Evolutionary conservation across 768 basidiomycete species (phyloP).

Genomic region (Chalciporus sphaerocephalus): DNA sequence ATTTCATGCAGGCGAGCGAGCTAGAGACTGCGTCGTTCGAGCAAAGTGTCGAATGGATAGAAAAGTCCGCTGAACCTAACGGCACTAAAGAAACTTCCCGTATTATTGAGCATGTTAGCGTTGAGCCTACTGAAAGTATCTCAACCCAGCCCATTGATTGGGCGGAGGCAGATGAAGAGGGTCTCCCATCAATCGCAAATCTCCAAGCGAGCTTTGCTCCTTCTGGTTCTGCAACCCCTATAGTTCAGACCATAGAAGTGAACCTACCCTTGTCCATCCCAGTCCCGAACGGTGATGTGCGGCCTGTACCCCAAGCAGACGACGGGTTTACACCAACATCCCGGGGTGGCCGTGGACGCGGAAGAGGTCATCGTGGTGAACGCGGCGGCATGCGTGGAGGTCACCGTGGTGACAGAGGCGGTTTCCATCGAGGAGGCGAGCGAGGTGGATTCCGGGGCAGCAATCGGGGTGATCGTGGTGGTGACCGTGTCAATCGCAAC

Average conservation of each 20-base stretch:
- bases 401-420: conserved; percentile 36
- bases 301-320: conserved; percentile 31
- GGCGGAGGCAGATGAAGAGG: conserved; percentile 74
- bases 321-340: conserved; percentile 56
- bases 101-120: conserved; percentile 3
- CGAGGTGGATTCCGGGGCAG: conserved; percentile 35
- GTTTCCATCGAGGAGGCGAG: conserved; percentile 35
- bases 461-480: conserved; percentile 32
- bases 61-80: conserved; percentile 38
- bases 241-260: conserved; percentile 34
- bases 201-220: conserved; percentile 75
- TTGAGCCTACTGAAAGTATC: conserved; percentile 20
- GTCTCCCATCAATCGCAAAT: conserved; percentile 70
- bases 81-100: conserved; percentile 16
- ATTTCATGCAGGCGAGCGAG: conserved; percentile 81
- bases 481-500: conserved; percentile 20
- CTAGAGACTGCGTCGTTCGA: conserved; percentile 55
- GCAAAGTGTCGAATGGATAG: conserved; percentile 53
- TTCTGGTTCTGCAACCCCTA: conserved; percentile 66
- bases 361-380: conserved; percentile 40
- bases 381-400: conserved; percentile 40
- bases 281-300: conserved; percentile 20
- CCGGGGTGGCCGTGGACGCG: conserved; percentile 47
- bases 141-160: conserved; percentile 58
- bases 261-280: conserved; percentile 22